Base-by-base conservation (phyloP, 805 yeast species). In the Candida gorgasii region DNA sequence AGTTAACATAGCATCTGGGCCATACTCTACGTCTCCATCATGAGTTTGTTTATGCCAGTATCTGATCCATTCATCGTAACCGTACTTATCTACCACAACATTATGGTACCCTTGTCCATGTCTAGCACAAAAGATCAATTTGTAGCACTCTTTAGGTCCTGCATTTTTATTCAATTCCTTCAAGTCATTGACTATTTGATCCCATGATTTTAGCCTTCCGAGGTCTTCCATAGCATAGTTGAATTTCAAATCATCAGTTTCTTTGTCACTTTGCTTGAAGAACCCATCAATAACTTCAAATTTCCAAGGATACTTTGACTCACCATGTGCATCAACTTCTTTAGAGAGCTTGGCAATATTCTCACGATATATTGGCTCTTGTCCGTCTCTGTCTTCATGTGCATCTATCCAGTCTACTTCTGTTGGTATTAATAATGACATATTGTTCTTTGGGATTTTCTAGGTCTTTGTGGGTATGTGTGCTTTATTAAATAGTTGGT, bases 81-180 rank as follows among this genome's bases (percentile, higher is more conserved):
- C 87, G 51, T 79, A 80, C 45, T 75, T 70, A 16, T 61, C 63
- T 12, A 80, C 78, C 2, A 78, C 73, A 34, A 68, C 65, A 51
- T 83, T 83, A 48, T 83, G 89, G 54, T 62, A 76, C 0, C 88
- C 89, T 57, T 82, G 86, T 5, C 88, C 89, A 51, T 83, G 89
- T 55, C 89, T 69, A 8, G 84, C 82, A 41, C 78, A 66, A 36
- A 78, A 72, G 3, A 80, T 44, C 36, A 80, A 51, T 51, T 79
- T 80, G 57, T 67, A 78, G 19, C 46, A 38, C 26, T 63, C 80
- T 45, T 73, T 68, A 0, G 49, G 50, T 0, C 49, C 44, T 14
- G 73, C 68, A 5, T 51, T 33, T 2, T 42, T 39, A 47, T 76
- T 76, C 48, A 78, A 57, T 8, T 53, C 44, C 1, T 54, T 49